Conservation (phyloP, 2,329 filamentous ascomycete species). For the Nannizziopsis barbatae region DNA sequence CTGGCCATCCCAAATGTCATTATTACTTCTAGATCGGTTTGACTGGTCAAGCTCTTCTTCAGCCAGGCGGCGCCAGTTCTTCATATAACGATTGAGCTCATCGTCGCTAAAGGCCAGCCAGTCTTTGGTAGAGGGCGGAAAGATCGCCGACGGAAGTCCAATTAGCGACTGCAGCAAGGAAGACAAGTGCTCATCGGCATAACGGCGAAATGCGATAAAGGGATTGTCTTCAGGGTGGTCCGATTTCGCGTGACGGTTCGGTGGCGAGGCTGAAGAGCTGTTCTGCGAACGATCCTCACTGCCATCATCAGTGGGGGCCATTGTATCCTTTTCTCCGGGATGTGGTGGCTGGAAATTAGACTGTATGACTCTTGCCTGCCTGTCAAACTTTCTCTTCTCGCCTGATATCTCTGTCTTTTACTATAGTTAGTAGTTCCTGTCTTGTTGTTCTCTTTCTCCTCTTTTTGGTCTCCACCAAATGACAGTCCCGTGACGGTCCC, state of each 20-base stretch:
- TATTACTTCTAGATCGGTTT: not conserved
- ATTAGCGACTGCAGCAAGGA: conserved; percentile 44
- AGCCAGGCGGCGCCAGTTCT: conserved; percentile 1
- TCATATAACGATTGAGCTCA: conserved; percentile 16
- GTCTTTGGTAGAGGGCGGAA: conserved; percentile 23
- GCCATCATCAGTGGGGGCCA: conserved; percentile 7
- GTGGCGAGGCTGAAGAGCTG: not conserved
- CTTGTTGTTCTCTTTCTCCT: too few relatives aligned
- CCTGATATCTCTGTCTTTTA: too few relatives aligned
- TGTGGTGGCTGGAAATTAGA: too few relatives aligned
- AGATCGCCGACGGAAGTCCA: conserved; percentile 32
- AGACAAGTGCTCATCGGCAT: conserved; percentile 48
- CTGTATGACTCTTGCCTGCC: too few relatives aligned
- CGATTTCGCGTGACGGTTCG: not conserved
- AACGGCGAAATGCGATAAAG: conserved; percentile 51
- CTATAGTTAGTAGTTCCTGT: too few relatives aligned
- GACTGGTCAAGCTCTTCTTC: conserved; percentile 10
- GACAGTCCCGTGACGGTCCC: too few relatives aligned
- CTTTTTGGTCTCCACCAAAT: too few relatives aligned
- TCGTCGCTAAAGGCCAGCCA: conserved; percentile 31
- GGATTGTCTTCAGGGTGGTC: conserved; percentile 36
- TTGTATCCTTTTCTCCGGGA: not conserved
- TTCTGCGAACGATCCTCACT: conserved; percentile 5
- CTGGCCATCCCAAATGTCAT: not conserved
- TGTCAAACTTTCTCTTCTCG: too few relatives aligned